A percentile compares a stretch with the other conserved stretches of the same genome.
Conservation (phyloP, 1,284 basidiomycete species). For the Naganishia sp. region DNA sequence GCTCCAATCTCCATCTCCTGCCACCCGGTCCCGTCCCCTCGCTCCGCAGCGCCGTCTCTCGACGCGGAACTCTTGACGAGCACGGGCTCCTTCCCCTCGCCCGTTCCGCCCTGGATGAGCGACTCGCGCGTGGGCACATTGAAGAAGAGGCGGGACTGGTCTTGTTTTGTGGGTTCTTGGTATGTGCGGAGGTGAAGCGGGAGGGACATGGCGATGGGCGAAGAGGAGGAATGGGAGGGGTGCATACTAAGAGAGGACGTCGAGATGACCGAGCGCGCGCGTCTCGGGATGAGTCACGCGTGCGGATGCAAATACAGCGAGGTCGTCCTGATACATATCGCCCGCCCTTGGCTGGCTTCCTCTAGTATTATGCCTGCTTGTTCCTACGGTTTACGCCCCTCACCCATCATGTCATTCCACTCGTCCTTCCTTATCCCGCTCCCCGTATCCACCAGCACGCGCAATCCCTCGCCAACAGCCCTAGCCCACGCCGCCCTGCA, state of each 20-base stretch:
- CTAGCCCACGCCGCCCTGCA: conserved; percentile 43
- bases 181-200: conserved; percentile 76
- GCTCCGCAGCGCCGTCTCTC: conserved; percentile 21
- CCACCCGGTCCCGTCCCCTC: conserved; percentile 30
- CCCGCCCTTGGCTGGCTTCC: too few species aligned
- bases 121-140: conserved; percentile 61
- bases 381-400: too few species aligned
- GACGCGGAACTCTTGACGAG: conserved; percentile 18
- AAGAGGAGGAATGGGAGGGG: neutral
- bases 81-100: conserved; percentile 15
- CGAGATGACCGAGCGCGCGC: neutral
- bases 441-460: neutral
- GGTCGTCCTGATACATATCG: neutral
- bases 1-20: conserved; percentile 84
- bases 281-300: conserved; percentile 6
- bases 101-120: conserved; percentile 36
- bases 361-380: too few species aligned
- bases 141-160: conserved; percentile 79
- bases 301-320: neutral
- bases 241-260: neutral
- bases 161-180: conserved; percentile 85
- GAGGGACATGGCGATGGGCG: conserved; percentile 48
- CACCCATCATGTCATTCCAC: neutral
- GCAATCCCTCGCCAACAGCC: conserved; percentile 6
- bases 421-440: conserved; percentile 13